phyloP scores from a whole-genome alignment of 768 basidiomycete species.

The Strobilomyces echinocephalus region DNA sequence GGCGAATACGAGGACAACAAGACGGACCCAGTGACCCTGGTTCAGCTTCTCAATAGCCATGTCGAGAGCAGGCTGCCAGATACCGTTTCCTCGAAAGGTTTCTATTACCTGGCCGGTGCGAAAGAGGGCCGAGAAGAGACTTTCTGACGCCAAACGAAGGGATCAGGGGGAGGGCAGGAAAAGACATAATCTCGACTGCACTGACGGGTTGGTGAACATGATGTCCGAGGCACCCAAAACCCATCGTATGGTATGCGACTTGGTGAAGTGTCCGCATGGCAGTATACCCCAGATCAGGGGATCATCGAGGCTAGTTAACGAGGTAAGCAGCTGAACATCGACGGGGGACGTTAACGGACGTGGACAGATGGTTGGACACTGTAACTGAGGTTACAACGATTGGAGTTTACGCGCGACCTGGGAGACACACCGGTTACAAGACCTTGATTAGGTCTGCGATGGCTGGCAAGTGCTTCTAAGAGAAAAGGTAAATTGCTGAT shows the following conservation, averaged over 20 bases:
- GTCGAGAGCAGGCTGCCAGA: conserved; percentile 85
- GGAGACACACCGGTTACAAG: conserved; percentile 62
- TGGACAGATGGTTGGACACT: conserved; percentile 95
- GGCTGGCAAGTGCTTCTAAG: conserved; percentile 51
- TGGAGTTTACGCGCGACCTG: conserved; percentile 1
- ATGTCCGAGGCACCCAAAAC: conserved; percentile 89
- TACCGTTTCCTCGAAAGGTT: conserved; percentile 85
- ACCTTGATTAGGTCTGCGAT: conserved; percentile 51
- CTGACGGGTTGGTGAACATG: conserved; percentile 90
- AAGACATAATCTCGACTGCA: conserved; percentile 7
- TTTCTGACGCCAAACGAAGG: conserved; percentile 36
- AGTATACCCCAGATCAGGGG: conserved; percentile 86
- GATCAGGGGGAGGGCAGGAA: conserved; percentile 10
- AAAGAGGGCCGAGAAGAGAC: conserved; percentile 82
- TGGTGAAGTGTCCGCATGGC: conserved; percentile 57
- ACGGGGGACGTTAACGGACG: conserved; percentile 43
- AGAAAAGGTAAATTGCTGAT: conserved; percentile 70
- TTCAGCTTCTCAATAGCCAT: conserved; percentile 77
- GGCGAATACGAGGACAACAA: background rate
- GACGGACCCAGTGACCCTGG: conserved; percentile 78
- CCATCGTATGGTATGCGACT: conserved; percentile 71
- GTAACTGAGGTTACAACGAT: conserved; percentile 4
- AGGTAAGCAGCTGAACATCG: conserved; percentile 1
- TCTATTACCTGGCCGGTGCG: conserved; percentile 86
- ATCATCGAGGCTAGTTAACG: conserved; percentile 62